Evolutionary conservation across 345 rosid species (phyloP).

Genomic region (Salix viminalis): DNA sequence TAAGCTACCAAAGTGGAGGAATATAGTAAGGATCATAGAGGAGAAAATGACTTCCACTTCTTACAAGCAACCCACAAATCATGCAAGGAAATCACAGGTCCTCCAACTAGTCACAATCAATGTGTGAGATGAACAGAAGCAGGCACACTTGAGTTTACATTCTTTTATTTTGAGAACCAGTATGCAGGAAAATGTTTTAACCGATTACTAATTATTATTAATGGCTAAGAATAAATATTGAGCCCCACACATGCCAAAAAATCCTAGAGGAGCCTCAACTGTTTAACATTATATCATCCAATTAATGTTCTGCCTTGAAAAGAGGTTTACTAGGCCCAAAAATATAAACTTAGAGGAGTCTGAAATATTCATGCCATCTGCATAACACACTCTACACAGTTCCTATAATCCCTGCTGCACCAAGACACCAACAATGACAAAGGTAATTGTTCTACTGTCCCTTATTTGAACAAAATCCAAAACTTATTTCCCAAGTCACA

Average conservation of each 20-base stretch:
- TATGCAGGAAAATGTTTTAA: background rate
- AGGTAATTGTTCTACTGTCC: background rate
- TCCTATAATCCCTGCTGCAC: background rate
- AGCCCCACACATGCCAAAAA: background rate
- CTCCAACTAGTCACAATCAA: background rate
- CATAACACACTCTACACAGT: background rate
- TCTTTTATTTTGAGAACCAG: background rate
- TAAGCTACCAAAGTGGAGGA: background rate
- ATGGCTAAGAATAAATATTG: background rate
- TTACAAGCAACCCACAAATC: background rate
- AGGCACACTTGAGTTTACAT: background rate
- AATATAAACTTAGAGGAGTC: background rate
- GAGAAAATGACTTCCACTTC: background rate
- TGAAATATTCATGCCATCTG: background rate
- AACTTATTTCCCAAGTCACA: background rate
- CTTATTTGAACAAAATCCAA: background rate
- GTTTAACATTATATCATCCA: background rate
- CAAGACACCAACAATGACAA: background rate
- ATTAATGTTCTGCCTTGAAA: too few species aligned
- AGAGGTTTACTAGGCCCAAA: background rate
- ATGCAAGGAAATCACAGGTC: background rate
- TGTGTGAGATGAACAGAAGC: background rate
- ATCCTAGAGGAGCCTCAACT: background rate
- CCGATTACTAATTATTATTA: background rate
- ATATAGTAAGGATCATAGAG: background rate